Evolutionary conservation across 768 basidiomycete species (phyloP).

Genomic region (Rhizopogon vinicolor): DNA sequence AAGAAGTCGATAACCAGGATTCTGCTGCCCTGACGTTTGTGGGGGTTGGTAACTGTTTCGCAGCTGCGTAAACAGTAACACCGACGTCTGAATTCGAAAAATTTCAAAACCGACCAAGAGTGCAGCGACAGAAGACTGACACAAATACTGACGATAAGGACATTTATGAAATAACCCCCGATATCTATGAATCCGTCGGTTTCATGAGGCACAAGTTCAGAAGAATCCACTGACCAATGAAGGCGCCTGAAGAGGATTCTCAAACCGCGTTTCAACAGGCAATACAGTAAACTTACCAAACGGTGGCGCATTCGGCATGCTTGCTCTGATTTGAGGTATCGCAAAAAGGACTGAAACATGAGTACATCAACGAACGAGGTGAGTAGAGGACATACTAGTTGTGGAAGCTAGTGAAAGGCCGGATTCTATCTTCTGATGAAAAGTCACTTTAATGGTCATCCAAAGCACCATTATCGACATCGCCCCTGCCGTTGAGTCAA

Average conservation of each 20-base stretch:
- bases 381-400: not conserved
- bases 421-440: not conserved
- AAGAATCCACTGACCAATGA: not conserved
- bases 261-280: not conserved
- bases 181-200: not conserved
- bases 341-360: slow-evolving; percentile 1
- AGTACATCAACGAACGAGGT: not conserved
- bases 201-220: not conserved
- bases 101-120: too few relatives aligned
- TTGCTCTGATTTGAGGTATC: slow-evolving; percentile 2
- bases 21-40: too few relatives aligned
- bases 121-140: too few relatives aligned
- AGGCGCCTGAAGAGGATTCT: not conserved
- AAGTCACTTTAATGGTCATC: slow-evolving; percentile 2
- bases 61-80: too few relatives aligned
- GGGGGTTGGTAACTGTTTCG: too few relatives aligned
- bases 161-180: not conserved
- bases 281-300: slow-evolving; percentile 1
- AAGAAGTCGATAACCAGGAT: too few relatives aligned
- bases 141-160: too few relatives aligned
- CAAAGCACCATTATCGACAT: slow-evolving; percentile 1
- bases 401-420: slow-evolving; percentile 1
- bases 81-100: too few relatives aligned
- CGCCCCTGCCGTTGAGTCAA: not conserved
- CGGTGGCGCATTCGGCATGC: slow-evolving; percentile 1